phyloP scores from a whole-genome alignment of 495 filamentous ascomycete species.

The Aspergillus carlsbadensis region DNA sequence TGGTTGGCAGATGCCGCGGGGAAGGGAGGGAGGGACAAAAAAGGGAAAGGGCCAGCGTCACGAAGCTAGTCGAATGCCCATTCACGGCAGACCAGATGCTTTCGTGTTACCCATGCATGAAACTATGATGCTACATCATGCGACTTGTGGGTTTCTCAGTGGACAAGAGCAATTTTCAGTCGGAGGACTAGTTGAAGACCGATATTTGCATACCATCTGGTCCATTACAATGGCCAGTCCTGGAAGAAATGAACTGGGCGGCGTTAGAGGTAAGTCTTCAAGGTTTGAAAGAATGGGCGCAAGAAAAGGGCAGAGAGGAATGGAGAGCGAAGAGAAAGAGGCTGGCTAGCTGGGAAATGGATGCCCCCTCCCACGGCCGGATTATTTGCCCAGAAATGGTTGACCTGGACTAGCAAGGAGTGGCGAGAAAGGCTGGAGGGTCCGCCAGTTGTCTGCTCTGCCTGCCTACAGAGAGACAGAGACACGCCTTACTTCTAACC shows the following conservation, averaged over 20 bases:
- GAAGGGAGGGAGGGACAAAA: too few species aligned
- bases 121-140: conserved; percentile 18
- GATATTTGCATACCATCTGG: conserved; percentile 5
- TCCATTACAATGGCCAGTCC: background rate
- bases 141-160: background rate
- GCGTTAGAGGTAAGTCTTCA: background rate
- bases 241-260: background rate
- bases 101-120: conserved; percentile 17
- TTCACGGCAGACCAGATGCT: background rate
- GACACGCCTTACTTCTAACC: background rate
- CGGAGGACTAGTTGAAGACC: background rate
- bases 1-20: background rate
- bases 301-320: background rate
- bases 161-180: background rate
- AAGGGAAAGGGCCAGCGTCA: background rate
- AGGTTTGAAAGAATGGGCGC: background rate
- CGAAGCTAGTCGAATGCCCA: conserved; percentile 6
- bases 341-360: background rate
- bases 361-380: background rate
- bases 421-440: too few species aligned
- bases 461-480: background rate
- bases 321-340: background rate
- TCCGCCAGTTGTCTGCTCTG: background rate
- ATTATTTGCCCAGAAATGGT: background rate
- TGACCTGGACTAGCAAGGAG: too few species aligned